Conservation (phyloP, 192 early-diverging fungal species). For the Gaertneriomyces semiglobifer region DNA sequence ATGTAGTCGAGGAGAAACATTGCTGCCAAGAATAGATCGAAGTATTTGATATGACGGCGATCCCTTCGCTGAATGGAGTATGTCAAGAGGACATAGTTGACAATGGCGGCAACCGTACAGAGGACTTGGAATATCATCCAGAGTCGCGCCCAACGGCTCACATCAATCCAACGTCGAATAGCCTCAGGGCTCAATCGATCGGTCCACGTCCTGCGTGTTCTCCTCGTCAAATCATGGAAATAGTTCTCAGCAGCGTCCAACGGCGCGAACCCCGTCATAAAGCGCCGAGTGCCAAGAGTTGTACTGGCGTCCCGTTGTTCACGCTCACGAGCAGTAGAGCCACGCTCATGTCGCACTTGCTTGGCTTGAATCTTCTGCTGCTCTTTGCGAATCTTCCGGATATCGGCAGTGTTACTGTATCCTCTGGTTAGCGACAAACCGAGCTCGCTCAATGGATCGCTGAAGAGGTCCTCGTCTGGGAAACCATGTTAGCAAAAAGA, state of each 20-base stretch:
- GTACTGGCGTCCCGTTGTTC: conserved; percentile 1
- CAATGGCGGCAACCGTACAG: conserved; percentile 44
- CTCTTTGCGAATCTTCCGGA: conserved; percentile 54
- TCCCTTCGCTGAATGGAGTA: conserved; percentile 39
- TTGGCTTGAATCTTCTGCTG: conserved; percentile 23
- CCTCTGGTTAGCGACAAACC: conserved; percentile 43
- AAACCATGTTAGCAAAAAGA: not conserved
- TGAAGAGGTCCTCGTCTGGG: conserved; percentile 46
- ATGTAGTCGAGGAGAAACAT: conserved; percentile 49
- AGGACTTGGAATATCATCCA: conserved; percentile 58
- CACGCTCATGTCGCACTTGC: conserved; percentile 12
- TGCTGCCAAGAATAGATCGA: conserved; percentile 44
- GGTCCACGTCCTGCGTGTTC: conserved; percentile 43
- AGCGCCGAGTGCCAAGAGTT: conserved; percentile 2
- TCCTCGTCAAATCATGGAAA: conserved; percentile 28
- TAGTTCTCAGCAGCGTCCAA: conserved; percentile 43
- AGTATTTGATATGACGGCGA: conserved; percentile 40
- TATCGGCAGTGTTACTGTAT: conserved; percentile 46
- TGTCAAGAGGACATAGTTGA: conserved; percentile 53
- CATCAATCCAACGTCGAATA: conserved; percentile 42
- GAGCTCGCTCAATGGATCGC: conserved; percentile 51
- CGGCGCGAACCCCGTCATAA: conserved; percentile 26
- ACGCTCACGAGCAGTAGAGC: not conserved
- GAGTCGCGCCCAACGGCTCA: conserved; percentile 34
- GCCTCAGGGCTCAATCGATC: conserved; percentile 46